These are phyloP conservation scores for Claviceps spartinae DNA, from an alignment of 2,329 filamentous ascomycete species.

Conservation along the genomic window DNA sequence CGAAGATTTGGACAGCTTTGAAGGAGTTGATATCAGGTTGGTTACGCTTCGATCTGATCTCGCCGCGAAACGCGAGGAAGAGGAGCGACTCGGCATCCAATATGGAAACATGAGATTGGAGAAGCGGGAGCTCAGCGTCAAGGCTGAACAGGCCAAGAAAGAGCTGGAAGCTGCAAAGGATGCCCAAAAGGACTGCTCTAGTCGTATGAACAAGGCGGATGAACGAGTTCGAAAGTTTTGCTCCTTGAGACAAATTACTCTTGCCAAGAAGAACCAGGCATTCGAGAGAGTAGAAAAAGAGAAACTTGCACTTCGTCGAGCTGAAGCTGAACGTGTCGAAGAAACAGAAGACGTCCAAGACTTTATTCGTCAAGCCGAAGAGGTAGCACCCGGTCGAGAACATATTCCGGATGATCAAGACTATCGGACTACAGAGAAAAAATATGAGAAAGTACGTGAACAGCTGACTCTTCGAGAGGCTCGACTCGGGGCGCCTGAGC, in stretches of 20 bases:
- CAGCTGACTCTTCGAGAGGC: conserved; percentile 45
- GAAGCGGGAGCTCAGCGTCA: conserved; percentile 34
- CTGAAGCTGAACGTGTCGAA: conserved; percentile 33
- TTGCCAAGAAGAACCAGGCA: conserved; percentile 50
- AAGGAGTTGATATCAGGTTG: conserved; percentile 55
- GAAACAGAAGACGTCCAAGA: conserved; percentile 35
- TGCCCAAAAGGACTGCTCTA: conserved; percentile 27
- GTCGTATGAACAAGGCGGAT: conserved; percentile 40
- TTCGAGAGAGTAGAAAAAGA: conserved; percentile 36
- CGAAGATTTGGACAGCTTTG: conserved; percentile 50
- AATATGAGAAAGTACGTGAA: conserved; percentile 39
- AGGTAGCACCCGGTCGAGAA: conserved; percentile 42
- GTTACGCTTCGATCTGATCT: conserved; percentile 45
- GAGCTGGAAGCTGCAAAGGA: conserved; percentile 18
- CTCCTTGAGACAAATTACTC: conserved; percentile 35
- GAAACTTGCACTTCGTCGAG: conserved; percentile 28
- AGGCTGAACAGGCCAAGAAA: conserved; percentile 27
- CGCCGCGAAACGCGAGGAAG: conserved; percentile 34
- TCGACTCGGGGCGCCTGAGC: conserved; percentile 47
- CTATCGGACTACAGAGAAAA: conserved; percentile 36
- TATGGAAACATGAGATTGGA: conserved; percentile 38
- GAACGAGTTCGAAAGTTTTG: conserved; percentile 35
- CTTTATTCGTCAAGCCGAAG: conserved; percentile 40
- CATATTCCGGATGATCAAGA: conserved; percentile 53
- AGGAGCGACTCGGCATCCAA: conserved; percentile 37